Conservation (phyloP, 345 rosid species). For the Arabidopsis thaliana region TAIR10.1 NC_003074.8:21853501-21854000, state of each 20-base stretch:
- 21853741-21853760: slow-evolving; percentile 86
- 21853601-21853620: slow-evolving; percentile 54
- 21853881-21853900: slow-evolving; percentile 16
- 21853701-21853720: slow-evolving; percentile 73
- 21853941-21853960: slow-evolving; percentile 23
- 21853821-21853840: slow-evolving; percentile 65
- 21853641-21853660: slow-evolving; percentile 68
- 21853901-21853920: background rate
- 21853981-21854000: slow-evolving; percentile 31
- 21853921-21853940: background rate
- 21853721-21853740: slow-evolving; percentile 74
- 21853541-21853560: slow-evolving; percentile 4
- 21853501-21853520: slow-evolving; percentile 93
- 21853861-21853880: background rate
- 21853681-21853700: slow-evolving; percentile 84
- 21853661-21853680: slow-evolving; percentile 77
- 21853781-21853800: slow-evolving; percentile 96
- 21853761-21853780: slow-evolving; percentile 89
- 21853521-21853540: slow-evolving; percentile 62
- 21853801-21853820: slow-evolving; percentile 91
- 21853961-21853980: background rate
- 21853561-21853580: slow-evolving; percentile 2
- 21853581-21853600: slow-evolving; percentile 1
- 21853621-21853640: slow-evolving; percentile 65
- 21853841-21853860: slow-evolving; percentile 40